Evolutionary conservation across 1,139 yeast genomes (phyloP), one percentile per base, ranked within the genome.

Genomic region (Yamadazyma songkhlaensis): DNA sequence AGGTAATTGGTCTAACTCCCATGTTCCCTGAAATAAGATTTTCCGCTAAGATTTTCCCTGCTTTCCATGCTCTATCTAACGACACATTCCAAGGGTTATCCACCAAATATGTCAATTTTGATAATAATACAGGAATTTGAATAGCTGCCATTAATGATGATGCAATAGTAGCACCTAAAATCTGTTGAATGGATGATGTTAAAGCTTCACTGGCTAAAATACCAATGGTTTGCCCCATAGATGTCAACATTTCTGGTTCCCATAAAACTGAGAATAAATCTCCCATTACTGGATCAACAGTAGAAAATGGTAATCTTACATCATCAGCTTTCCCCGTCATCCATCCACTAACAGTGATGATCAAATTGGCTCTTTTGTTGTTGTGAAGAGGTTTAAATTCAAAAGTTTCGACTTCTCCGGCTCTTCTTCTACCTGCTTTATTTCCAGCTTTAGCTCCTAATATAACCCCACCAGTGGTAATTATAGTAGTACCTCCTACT

Each of bases 51-150:
- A 94, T 81, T 44, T 81, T 69, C 2, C 99, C 99, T 0, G 97
- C 95, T 35, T 90, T 77, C 97, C 97, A 90, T 0, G 99, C 98
- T 45, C 99, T 74, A 59, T 92, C 97, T 43, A 94, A 67, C 0
- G 98, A 90, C 4, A 92, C 97, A 54, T 84, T 90, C 98, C 98
- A 94, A 0, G 98, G 99, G 53, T 94, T 94, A 57, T 94, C 99
- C 27, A 94, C 72, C 31, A 94, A 64, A 52, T 94, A 94, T 0
- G 96, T 84, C 28, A 94, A 67, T 54, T 94, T 94, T 0, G 97
- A 81, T 32, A 94, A 69, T 44, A 87, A 84, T 89, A 94, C 82
- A 0, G 99, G 98, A 43, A 87, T 68, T 58, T 92, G 97, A 37
- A 94, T 73, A 1, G 97, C 94, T n/a, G 96, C 79, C 96, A 94